Conservation (phyloP, 1,284 basidiomycete genomes). For the Trichosporon faecale region DNA sequence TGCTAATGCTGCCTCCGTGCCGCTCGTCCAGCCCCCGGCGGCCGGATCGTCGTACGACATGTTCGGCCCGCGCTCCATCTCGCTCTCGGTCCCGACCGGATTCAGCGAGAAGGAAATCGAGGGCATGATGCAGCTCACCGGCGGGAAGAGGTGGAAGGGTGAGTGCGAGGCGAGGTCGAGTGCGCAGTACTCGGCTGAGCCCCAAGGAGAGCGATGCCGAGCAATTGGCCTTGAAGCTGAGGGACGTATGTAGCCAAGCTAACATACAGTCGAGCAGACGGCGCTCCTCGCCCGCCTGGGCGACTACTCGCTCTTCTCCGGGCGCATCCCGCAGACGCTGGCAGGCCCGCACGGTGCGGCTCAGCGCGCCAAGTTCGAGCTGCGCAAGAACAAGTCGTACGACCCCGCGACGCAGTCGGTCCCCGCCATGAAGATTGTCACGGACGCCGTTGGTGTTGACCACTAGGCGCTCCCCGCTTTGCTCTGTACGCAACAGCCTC, state of each 20-base stretch:
- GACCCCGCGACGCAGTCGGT: conserved; percentile 11
- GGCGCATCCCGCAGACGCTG: conserved; percentile 10
- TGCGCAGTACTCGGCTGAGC: too few relatives aligned
- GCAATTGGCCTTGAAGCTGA: too few relatives aligned
- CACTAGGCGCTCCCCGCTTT: not conserved
- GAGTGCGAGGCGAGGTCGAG: not conserved
- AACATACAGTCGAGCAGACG: conserved; percentile 25
- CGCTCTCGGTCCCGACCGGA: not conserved
- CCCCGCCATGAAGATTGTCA: conserved; percentile 13
- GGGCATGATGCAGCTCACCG: not conserved
- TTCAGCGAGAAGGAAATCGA: not conserved
- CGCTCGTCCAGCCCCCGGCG: not conserved
- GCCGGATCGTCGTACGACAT: not conserved
- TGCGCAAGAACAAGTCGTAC: conserved; percentile 15
- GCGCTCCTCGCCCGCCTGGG: conserved; percentile 28
- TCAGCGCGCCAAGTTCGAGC: not conserved
- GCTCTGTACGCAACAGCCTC: not conserved
- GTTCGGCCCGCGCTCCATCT: not conserved
- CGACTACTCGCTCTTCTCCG: conserved; percentile 25
- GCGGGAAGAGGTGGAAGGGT: not conserved
- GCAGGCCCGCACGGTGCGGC: not conserved
- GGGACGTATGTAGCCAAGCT: not conserved
- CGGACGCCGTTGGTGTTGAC: not conserved
- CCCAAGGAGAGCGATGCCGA: too few relatives aligned
- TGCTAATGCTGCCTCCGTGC: not conserved